Evolutionary conservation across 352 stramenopile genomes (phyloP).

Genomic region (Phytophthora macrochlamydospora): DNA sequence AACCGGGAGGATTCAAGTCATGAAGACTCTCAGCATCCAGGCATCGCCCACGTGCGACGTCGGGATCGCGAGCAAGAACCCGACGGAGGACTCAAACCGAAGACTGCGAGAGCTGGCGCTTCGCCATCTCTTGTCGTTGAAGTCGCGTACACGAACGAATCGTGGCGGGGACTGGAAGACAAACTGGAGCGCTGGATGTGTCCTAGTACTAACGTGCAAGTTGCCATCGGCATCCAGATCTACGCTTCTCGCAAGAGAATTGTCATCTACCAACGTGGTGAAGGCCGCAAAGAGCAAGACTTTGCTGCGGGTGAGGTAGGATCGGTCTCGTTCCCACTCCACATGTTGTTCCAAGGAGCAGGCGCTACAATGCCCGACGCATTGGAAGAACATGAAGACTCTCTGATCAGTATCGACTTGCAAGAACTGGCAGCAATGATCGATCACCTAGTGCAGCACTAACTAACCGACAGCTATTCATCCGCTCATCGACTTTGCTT

Average conservation of each 20-base stretch:
- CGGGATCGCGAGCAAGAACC: constrained; percentile 20
- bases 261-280: neutral
- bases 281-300: neutral
- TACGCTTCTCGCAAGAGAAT: constrained; percentile 6
- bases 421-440: neutral
- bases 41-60: constrained; percentile 4
- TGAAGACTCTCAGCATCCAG: neutral
- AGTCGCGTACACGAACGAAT: constrained; percentile 13
- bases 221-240: constrained; percentile 19
- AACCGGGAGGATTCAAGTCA: neutral
- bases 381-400: neutral
- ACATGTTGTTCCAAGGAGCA: neutral
- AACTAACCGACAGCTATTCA: too few species aligned
- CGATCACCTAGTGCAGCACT: neutral
- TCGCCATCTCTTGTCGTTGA: constrained; percentile 15
- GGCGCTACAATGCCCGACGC: neutral
- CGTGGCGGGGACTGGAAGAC: constrained; percentile 10
- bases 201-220: constrained; percentile 9
- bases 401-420: neutral
- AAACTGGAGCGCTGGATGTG: constrained; percentile 29
- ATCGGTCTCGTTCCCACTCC: neutral
- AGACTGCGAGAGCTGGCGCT: neutral
- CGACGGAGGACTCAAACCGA: constrained; percentile 9
- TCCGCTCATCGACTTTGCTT: too few species aligned
- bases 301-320: neutral